These are phyloP conservation scores for Nasturtium officinale DNA, from an alignment of 345 rosid genomes.

Conservation along the genomic window DNA sequence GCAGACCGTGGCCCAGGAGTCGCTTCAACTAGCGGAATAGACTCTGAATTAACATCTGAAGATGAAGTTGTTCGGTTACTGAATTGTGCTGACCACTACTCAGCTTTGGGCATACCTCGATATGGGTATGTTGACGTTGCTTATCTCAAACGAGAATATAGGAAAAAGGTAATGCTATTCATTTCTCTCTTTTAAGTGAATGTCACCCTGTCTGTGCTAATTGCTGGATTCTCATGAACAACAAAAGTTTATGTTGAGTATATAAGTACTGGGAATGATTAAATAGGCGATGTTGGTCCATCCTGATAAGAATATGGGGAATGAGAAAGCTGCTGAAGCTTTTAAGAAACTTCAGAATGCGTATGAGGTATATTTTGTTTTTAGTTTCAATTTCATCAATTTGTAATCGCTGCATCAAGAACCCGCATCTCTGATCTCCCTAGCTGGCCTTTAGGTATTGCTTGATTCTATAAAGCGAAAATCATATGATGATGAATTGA, in stretches of 20 bases:
- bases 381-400: conserved; percentile 27
- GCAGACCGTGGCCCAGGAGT: conserved; percentile 73
- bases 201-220: conserved; percentile 9
- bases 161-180: conserved; percentile 70
- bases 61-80: conserved; percentile 85
- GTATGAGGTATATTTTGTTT: conserved; percentile 62
- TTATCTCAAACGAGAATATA: conserved; percentile 81
- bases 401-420: conserved; percentile 17
- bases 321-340: conserved; percentile 98
- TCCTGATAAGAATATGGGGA: conserved; percentile 98
- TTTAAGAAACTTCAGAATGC: conserved; percentile 99
- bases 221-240: conserved; percentile 1
- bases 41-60: conserved; percentile 85
- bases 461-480: conserved; percentile 85
- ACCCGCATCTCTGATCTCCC: conserved; percentile 12
- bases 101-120: conserved; percentile 72
- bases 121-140: conserved; percentile 68
- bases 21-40: conserved; percentile 85
- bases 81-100: conserved; percentile 80
- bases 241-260: conserved; percentile 1
- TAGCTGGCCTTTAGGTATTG: conserved; percentile 59
- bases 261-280: conserved; percentile 34
- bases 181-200: conserved; percentile 27
- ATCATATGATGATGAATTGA: conserved; percentile 86
- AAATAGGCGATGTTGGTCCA: conserved; percentile 94